A percentile compares a stretch with the other conserved stretches of the same genome.
Conservation (phyloP, 371 early-diverging fungal species). For the Apophysomyces variabilis region DNA sequence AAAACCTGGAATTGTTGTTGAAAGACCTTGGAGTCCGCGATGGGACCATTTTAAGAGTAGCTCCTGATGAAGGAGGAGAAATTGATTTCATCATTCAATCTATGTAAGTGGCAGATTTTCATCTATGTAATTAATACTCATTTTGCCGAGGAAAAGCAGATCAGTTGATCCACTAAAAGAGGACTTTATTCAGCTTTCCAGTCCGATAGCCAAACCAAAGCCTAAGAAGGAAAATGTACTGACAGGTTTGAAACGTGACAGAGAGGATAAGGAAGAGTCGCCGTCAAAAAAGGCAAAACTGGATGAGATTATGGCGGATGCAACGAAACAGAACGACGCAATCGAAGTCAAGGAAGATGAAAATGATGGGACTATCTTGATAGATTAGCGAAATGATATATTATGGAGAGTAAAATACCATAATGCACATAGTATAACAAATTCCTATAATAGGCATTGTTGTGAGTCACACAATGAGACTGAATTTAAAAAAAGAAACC, state of each 20-base stretch:
- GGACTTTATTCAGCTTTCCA: conserved; percentile 13
- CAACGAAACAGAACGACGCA: conserved; percentile 10
- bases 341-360: conserved; percentile 27
- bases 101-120: conserved; percentile 27
- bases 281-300: conserved; percentile 22
- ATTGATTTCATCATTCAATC: conserved; percentile 44
- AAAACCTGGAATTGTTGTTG: conserved; percentile 68
- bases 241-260: conserved; percentile 20
- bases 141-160: not conserved
- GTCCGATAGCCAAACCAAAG: conserved; percentile 23
- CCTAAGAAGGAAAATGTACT: not conserved
- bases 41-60: conserved; percentile 61
- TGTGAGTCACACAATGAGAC: no score
- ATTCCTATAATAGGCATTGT: no score
- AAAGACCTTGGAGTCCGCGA: conserved; percentile 61
- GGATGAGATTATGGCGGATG: conserved; percentile 11
- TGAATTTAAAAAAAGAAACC: no score
- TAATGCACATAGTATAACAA: no score
- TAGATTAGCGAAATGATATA: conserved; percentile 9
- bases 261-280: conserved; percentile 21
- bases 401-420: no score
- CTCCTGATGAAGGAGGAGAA: conserved; percentile 49
- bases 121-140: not conserved
- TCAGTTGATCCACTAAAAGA: conserved; percentile 17
- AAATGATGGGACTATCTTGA: conserved; percentile 19